Evolutionary conservation across 2,329 filamentous ascomycete species (phyloP), one percentile per base, ranked within the genome.

Genomic region (Talaromyces sp.): DNA sequence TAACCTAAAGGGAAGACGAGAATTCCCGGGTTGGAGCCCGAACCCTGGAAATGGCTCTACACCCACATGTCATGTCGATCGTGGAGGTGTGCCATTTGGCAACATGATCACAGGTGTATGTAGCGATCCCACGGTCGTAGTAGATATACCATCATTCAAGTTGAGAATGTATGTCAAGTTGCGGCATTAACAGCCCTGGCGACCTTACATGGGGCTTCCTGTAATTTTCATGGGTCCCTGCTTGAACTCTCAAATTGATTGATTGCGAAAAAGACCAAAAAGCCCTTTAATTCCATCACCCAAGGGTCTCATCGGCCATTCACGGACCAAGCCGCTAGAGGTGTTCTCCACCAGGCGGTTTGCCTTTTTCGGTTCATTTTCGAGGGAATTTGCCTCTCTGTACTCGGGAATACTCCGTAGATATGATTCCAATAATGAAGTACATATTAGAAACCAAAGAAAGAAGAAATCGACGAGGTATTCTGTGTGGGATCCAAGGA

Each of bases 21-120:
- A 39, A 10, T 40, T 27, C 10, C 43, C 43, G 43, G 41, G 17
- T 30, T 44, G 10, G 29, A 44, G n/a, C 5, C 32, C 32, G 41
- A 14, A 20, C 16, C 7, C 27, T 13, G 16, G 14, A 32, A 30
- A 33, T 39, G 36, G n/a, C n/a, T n/a, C 14, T 43, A 17, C 24
- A 44, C n/a, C 22, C 42, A 44, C 42, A 44, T 44, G 42, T 33
- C 13, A 33, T 22, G 42, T 33, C 17, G 42, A 44, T 33, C 29
- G n/a, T 20, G 33, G 13, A 14, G n/a, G 13, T 35, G 17, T 44
- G 17, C 10, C 17, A 42, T 42, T 42, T 42, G 20, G 22, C 22
- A n/a, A n/a, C n/a, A n/a, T n/a, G n/a, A n/a, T n/a, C n/a, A n/a
- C n/a, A n/a, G n/a, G n/a, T n/a, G n/a, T n/a, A n/a, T n/a, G n/a